Conservation (phyloP, 192 early-diverging fungal species). For the Linnemannia exigua region DNA sequence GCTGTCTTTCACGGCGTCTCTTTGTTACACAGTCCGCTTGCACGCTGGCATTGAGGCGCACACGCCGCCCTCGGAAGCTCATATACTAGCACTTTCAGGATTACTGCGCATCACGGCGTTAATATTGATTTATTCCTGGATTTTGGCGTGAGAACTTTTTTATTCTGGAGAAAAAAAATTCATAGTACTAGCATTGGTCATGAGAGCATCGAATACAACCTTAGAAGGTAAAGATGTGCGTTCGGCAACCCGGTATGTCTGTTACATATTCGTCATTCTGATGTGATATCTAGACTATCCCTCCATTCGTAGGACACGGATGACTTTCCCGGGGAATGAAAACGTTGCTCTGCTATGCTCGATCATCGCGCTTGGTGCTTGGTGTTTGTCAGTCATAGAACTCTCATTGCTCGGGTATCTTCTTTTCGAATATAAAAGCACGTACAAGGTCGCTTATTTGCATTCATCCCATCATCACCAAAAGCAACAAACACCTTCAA, state of each 20-base stretch:
- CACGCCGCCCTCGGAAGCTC: neutral
- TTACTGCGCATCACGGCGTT: neutral
- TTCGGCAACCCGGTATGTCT: neutral
- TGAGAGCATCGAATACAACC: neutral
- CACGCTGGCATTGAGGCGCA: neutral
- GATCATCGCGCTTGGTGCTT: neutral
- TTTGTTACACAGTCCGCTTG: slow-evolving; percentile 10
- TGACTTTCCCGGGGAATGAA: neutral
- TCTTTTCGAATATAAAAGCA: neutral
- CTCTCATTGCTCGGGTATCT: neutral
- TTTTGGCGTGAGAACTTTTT: neutral
- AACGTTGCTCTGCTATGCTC: neutral
- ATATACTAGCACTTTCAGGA: neutral
- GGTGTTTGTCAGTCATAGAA: neutral
- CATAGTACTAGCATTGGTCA: neutral
- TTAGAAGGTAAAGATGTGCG: neutral
- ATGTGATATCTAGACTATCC: neutral
- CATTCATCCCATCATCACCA: neutral
- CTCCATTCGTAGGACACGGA: neutral
- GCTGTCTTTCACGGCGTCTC: slow-evolving; percentile 4
- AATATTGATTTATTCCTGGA: neutral
- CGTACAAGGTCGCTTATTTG: neutral
- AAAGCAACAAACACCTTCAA: slow-evolving; percentile 9
- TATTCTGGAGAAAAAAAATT: neutral
- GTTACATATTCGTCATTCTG: slow-evolving; percentile 3